Evolutionary conservation across 2,329 filamentous ascomycete species (phyloP).

Genomic region (Aspergillus sp.): DNA sequence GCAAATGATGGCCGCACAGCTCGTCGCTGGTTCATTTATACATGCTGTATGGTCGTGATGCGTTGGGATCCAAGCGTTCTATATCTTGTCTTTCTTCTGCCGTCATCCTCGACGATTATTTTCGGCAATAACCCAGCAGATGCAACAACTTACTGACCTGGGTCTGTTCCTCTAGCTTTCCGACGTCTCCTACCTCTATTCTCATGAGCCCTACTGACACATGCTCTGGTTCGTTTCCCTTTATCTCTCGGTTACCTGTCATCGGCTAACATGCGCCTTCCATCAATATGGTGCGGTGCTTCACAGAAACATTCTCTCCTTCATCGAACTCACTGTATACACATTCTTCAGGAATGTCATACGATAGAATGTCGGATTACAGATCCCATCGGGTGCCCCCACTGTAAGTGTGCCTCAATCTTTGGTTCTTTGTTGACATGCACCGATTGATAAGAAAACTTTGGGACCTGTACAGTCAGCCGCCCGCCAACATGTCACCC

Average conservation of each 20-base stretch:
- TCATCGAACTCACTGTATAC: conserved; percentile 37
- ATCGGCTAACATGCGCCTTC: background rate
- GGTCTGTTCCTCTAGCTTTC: conserved; percentile 49
- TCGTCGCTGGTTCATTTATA: conserved; percentile 11
- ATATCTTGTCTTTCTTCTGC: conserved; percentile 8
- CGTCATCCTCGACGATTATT: conserved; percentile 3
- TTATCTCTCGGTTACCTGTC: background rate
- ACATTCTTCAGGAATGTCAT: conserved; percentile 35
- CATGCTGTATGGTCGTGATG: conserved; percentile 19
- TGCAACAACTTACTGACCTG: conserved; percentile 17
- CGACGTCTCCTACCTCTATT: conserved; percentile 49
- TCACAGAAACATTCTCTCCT: conserved; percentile 37
- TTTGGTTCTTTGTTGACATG: background rate
- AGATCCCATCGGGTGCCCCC: conserved; percentile 38
- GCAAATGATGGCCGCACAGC: conserved; percentile 11
- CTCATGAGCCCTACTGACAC: conserved; percentile 56
- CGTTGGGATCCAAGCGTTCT: conserved; percentile 6
- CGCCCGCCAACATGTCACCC: conserved; percentile 50
- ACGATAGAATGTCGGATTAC: conserved; percentile 43
- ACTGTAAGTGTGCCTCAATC: conserved; percentile 37
- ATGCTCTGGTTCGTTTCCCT: conserved; percentile 53
- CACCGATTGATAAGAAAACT: conserved; percentile 19
- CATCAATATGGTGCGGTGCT: conserved; percentile 24
- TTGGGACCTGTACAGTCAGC: conserved; percentile 42
- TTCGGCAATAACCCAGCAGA: conserved; percentile 2